Evolutionary conservation across 768 basidiomycete genomes (phyloP), one percentile per base, ranked within the genome.

Genomic region (Glaciozyma antarctica): DNA sequence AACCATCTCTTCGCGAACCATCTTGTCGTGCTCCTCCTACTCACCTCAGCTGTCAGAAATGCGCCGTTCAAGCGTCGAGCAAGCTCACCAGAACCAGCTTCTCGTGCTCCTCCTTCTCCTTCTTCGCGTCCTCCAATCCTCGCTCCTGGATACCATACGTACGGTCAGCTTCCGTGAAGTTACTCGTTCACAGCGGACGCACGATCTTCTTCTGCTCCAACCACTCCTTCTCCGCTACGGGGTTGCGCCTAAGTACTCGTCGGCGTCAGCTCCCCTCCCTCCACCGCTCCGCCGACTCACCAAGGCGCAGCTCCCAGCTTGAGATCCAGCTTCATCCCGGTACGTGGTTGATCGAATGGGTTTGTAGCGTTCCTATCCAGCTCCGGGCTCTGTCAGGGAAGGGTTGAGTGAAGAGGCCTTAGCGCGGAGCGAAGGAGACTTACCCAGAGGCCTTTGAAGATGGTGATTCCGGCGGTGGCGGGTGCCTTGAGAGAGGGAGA

Each of bases 11-110:
- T 55, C 21, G 2, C 26, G 45, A 13, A 30, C 5, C 13, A 65
- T 48, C 59, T 56, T 55, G 24, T 21, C n/a, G 21, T 21, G 2
- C 26, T 54, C 53, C 6, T 24, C 34, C 64, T 65, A 59, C 56
- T 24, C 30, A n/a, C 28, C 10, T 24, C 38, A 12, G 10, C 12
- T 15, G 13, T 41, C 38, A 41, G 38, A 4, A 12, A 41, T 15
- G 13, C 2, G 13, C 38, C 38, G 7, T 10, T 10, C 8, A 13
- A 2, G 38, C 7, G 2, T 13, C 2, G 38, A 41, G 38, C 10
- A 41, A 41, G 38, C 38, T 10, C 2, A 41, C 63, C 57, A 53
- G 34, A 28, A 47, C 9, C 32, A 47, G 44, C 58, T 64, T 54
- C 38, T 15, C 26, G 10, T 28, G 44, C 3, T n/a, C 53, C 1